Base-by-base conservation (phyloP, 2,329 filamentous ascomycete species). In the Calonectria hongkongensis region DNA sequence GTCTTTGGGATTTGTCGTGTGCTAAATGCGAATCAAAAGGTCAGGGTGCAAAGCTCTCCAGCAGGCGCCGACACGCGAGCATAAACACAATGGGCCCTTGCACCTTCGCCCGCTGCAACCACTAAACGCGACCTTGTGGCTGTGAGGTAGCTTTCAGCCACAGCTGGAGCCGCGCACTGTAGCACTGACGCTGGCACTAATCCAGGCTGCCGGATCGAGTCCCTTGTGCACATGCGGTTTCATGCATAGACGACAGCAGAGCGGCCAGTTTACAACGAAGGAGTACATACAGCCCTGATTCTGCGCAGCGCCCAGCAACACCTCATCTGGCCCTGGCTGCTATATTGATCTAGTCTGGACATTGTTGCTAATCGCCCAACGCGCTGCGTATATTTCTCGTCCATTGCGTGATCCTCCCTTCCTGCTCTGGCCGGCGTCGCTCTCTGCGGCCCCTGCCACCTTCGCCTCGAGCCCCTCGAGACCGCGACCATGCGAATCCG, bases 401-500 rank as follows among this genome's bases (percentile, higher is more conserved):
- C 33, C 43, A 36, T 50, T 27, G 41, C 18, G 39, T 25, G 21
- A n/a, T 28, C 21, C 18, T 63, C 50, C 21, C 21, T 33, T 60
- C 54, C 54, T 36, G 36, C 54, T 60, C 45, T 50, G 63, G 47
- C 39, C 36, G 30, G 45, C 65, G 21, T 30, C 63, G 36, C 51
- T 36, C 62, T 68, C 30, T 36, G 51, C 54, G 39, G 21, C 33
- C n/a, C 48, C 66, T 45, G 63, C 51, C 68, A 62, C 64, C 62
- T 30, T 66, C 56, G 21, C 58, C 43, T 48, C 30, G 45, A 58
- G 39, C 58, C 54, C 58, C 60, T 47, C 54, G 28, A 67, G 36
- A 72, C 68, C 74, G 81, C 79, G 78, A 85, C 80, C 80, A 88
- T 88, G 87, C 76, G 83, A 76, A 79, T 79, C 74, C 79, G 74